A percentile compares a stretch with the other conserved stretches of the same genome.
phyloP scores from a whole-genome alignment of 257 asterid species.

The Henckelia pumila region DNA sequence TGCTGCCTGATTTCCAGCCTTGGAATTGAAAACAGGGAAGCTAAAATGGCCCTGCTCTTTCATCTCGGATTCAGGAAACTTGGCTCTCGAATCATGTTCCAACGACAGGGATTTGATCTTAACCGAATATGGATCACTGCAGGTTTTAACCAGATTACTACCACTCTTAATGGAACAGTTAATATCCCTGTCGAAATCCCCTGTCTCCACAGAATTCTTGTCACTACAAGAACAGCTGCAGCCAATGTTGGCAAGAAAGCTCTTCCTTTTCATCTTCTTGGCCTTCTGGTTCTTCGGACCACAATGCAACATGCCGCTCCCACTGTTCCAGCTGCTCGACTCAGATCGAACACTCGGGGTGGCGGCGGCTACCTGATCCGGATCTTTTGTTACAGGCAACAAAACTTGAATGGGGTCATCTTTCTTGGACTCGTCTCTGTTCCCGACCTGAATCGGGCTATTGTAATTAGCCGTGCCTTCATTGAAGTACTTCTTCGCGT shows the following conservation, averaged over 20 bases:
- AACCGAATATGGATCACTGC: background rate
- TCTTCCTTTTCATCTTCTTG: conserved; percentile 23
- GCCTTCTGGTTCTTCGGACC: conserved; percentile 24
- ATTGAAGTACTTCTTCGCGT: conserved; percentile 48
- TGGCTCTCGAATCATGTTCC: background rate
- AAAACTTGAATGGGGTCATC: conserved; percentile 20
- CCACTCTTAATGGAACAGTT: conserved; percentile 13
- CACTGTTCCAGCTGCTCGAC: conserved; percentile 41
- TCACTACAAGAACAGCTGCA: conserved; percentile 41
- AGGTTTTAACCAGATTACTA: background rate
- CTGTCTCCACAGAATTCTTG: conserved; percentile 40
- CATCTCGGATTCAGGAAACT: background rate
- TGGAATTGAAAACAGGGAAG: conserved; percentile 30
- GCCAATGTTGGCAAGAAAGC: conserved; percentile 37
- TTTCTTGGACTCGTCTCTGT: conserved; percentile 14
- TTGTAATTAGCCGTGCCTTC: conserved; percentile 23
- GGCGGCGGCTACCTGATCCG: conserved; percentile 22
- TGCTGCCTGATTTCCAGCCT: conserved; percentile 20
- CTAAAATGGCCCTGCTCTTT: conserved; percentile 24
- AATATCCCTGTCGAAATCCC: conserved; percentile 15
- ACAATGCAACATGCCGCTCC: conserved; percentile 29
- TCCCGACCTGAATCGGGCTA: conserved; percentile 9
- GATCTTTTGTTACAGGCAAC: conserved; percentile 14
- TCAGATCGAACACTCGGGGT: conserved; percentile 43
- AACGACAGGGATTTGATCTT: conserved; percentile 11